Evolutionary conservation across 306 rosid species (phyloP).

Genomic region (Betula pendula): DNA sequence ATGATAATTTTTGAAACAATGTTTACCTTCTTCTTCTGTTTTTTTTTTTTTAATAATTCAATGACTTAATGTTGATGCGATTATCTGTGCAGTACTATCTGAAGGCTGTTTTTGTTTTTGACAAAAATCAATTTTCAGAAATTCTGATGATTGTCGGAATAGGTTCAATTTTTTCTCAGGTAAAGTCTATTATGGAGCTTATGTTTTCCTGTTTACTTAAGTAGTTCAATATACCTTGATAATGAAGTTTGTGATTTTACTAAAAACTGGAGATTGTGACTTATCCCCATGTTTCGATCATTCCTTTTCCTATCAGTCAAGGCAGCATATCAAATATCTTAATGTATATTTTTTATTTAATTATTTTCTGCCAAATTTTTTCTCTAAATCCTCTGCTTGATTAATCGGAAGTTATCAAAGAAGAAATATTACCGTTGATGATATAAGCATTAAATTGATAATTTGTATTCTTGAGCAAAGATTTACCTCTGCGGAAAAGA

Average conservation of each 20-base stretch:
- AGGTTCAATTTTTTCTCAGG: constrained; percentile 86
- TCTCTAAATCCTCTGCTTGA: background rate
- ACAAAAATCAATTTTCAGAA: constrained; percentile 79
- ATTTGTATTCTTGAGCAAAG: background rate
- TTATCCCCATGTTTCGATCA: background rate
- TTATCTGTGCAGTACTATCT: constrained; percentile 67
- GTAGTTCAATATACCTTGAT: background rate
- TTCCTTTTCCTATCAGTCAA: background rate
- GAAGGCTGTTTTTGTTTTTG: constrained; percentile 73
- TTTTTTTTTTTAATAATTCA: background rate
- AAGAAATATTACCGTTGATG: background rate
- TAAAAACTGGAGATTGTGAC: background rate
- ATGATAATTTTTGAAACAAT: background rate
- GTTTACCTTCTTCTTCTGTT: too few relatives aligned
- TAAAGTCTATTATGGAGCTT: constrained; percentile 19
- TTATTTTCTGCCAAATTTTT: background rate
- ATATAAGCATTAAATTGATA: background rate
- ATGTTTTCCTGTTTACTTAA: constrained; percentile 1
- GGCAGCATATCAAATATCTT: background rate
- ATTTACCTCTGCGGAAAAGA: too few relatives aligned
- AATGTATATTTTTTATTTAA: background rate
- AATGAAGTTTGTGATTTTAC: background rate
- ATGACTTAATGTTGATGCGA: constrained; percentile 24
- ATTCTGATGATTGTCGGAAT: constrained; percentile 66
- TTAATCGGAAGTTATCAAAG: background rate